phyloP scores from a whole-genome alignment of 129 eudicot genomes.

The Dittrichia graveolens region DNA sequence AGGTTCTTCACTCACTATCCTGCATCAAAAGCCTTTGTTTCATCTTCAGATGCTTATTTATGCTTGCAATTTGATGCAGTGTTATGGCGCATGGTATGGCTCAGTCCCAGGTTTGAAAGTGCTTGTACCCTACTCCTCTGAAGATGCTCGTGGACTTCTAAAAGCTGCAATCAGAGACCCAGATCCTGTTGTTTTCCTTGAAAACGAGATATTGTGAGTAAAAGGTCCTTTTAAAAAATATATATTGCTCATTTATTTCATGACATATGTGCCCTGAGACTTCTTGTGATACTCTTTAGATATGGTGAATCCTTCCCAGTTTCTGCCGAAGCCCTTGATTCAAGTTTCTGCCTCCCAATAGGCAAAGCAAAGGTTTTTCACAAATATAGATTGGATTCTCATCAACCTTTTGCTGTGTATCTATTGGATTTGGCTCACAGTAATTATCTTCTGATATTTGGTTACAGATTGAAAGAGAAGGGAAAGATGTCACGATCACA shows the following conservation, averaged over 20 bases:
- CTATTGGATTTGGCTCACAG: conserved; percentile 7
- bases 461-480: conserved; percentile 70
- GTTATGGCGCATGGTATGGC: conserved; percentile 76
- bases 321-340: conserved; percentile 58
- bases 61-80: conserved; percentile 39
- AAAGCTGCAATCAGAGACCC: conserved; percentile 81
- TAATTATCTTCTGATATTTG: conserved; percentile 10
- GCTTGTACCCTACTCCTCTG: conserved; percentile 69
- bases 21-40: conserved; percentile 2
- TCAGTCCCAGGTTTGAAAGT: conserved; percentile 65
- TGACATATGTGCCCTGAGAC: not conserved
- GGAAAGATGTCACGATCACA: conserved; percentile 68
- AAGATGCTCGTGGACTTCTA: conserved; percentile 77
- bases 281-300: conserved; percentile 28
- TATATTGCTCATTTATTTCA: not conserved
- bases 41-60: not conserved
- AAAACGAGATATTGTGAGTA: conserved; percentile 65
- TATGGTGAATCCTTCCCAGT: conserved; percentile 75
- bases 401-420: not conserved
- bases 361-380: conserved; percentile 69
- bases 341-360: conserved; percentile 64
- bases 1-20: conserved; percentile 7
- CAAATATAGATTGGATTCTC: not conserved
- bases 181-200: conserved; percentile 74
- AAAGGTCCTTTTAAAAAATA: not conserved